phyloP scores from a whole-genome alignment of 352 stramenopile genomes.

The Globisporangium cylindrosporum region DNA sequence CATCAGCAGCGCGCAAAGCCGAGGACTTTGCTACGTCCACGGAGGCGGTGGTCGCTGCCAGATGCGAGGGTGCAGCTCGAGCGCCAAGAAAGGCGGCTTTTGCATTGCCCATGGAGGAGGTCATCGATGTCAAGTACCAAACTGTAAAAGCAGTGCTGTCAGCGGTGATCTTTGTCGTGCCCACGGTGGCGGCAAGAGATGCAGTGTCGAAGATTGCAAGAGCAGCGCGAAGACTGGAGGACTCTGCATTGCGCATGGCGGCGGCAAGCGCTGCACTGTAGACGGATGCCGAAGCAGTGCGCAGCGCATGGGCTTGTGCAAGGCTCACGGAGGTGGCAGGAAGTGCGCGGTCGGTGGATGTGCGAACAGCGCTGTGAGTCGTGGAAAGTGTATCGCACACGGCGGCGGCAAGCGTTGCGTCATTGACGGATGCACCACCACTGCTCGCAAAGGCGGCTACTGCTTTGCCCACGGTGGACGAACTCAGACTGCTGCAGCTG shows the following conservation, averaged over 20 bases:
- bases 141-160: conserved; percentile 77
- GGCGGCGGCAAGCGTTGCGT: conserved; percentile 80
- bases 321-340: conserved; percentile 79
- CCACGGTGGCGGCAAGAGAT: conserved; percentile 77
- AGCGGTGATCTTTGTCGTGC: conserved; percentile 77
- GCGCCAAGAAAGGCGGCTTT: conserved; percentile 82
- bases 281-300: conserved; percentile 70
- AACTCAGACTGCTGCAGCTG: neutral
- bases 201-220: conserved; percentile 65
- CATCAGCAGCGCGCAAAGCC: conserved; percentile 77
- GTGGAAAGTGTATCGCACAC: conserved; percentile 81
- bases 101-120: conserved; percentile 84
- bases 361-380: conserved; percentile 77
- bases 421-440: conserved; percentile 69
- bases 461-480: conserved; percentile 82
- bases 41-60: conserved; percentile 78
- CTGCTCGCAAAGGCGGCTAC: conserved; percentile 72
- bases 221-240: conserved; percentile 84
- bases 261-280: conserved; percentile 79
- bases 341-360: conserved; percentile 67
- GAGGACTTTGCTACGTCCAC: conserved; percentile 82
- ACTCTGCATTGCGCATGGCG: conserved; percentile 79
- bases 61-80: conserved; percentile 65
- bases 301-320: conserved; percentile 80
- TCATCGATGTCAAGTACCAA: conserved; percentile 68